Evolutionary conservation across 139 green algal species (phyloP), one percentile per base, ranked within the genome.

Genomic region (Coelastrella sp.): DNA sequence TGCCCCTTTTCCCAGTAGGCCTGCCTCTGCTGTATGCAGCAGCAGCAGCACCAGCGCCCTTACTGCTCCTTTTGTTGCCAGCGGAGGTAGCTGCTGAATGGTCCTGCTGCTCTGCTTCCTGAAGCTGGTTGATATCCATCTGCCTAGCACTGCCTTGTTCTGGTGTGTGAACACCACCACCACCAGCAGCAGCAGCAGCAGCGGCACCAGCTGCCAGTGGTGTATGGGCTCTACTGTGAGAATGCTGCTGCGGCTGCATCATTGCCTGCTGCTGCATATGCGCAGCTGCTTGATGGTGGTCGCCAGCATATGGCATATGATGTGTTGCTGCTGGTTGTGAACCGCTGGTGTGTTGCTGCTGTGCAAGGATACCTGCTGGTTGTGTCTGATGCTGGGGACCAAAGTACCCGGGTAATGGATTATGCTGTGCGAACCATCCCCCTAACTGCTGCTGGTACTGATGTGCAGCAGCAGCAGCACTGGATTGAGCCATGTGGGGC

Each of bases 1-100:
- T 74, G 7, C 80, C 60, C 57, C 80, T 86, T 65, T 86, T 86
- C n/a, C 58, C 80, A 60, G 80, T 59, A 73, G 59, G n/a, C n/a
- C 23, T 75, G 22, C 8, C 5, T 7, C 10, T 86, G 20, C 59
- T n/a, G 5, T 20, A 14, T 75, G 80, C 80, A 19, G 59, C 80
- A 74, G n/a, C n/a, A n/a, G 80, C 80, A 59, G 59, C 59, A 20
- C 58, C 56, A 19, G n/a, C 7, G 2, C 20, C 47, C 61, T 20
- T 86, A 59, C 80, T 58, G 20, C 59, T 75, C 19, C 60, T 74
- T 17, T 0, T 54, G 59, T 59, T 74, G 59, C 59, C 61, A 61
- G 23, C 58, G 57, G 19, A 57, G 3, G 22, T 32, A 17, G 79
- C 56, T 71, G 79, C 19, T 54, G 57, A 61, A 4, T 83, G 32